These are phyloP conservation scores for Cryptococcus deneoformans DNA, from an alignment of 1,284 basidiomycete species.

Conservation along the genomic window DNA sequence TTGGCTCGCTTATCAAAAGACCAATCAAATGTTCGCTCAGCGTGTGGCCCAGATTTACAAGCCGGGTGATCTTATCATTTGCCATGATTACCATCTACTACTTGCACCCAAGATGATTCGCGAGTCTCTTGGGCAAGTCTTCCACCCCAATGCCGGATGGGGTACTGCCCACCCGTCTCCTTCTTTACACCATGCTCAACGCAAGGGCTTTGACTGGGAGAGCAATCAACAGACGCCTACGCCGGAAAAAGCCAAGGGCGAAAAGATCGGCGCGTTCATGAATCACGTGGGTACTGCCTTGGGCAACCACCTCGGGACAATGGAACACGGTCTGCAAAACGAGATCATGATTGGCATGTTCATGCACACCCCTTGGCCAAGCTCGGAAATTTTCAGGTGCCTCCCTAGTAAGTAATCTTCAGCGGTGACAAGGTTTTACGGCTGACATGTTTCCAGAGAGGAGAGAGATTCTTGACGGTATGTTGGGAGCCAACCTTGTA, in stretches of 20 bases:
- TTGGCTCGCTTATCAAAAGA: constrained; percentile 79
- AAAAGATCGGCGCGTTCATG: constrained; percentile 26
- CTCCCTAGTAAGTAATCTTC: constrained; percentile 64
- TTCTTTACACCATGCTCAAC: constrained; percentile 18
- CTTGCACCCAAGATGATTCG: constrained; percentile 85
- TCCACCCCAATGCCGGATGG: constrained; percentile 23
- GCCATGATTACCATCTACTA: constrained; percentile 91
- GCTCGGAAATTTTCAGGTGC: constrained; percentile 93
- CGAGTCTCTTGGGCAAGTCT: constrained; percentile 67
- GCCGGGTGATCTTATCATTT: constrained; percentile 87
- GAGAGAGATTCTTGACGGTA: constrained; percentile 92
- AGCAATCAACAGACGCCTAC: constrained; percentile 12
- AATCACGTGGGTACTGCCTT: constrained; percentile 29
- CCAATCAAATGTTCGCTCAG: constrained; percentile 81
- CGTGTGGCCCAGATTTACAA: constrained; percentile 71
- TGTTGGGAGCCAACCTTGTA: constrained; percentile 95
- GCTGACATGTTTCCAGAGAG: constrained; percentile 55
- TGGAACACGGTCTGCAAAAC: constrained; percentile 15
- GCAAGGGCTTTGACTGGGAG: constrained; percentile 38
- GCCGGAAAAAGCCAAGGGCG: constrained; percentile 10
- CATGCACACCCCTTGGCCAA: constrained; percentile 93
- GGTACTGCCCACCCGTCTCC: constrained; percentile 26
- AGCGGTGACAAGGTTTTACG: neutral
- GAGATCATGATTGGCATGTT: constrained; percentile 77
- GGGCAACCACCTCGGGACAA: constrained; percentile 21